phyloP scores from a whole-genome alignment of 148 eudicot genomes.

The Fagopyrum tataricum region DNA sequence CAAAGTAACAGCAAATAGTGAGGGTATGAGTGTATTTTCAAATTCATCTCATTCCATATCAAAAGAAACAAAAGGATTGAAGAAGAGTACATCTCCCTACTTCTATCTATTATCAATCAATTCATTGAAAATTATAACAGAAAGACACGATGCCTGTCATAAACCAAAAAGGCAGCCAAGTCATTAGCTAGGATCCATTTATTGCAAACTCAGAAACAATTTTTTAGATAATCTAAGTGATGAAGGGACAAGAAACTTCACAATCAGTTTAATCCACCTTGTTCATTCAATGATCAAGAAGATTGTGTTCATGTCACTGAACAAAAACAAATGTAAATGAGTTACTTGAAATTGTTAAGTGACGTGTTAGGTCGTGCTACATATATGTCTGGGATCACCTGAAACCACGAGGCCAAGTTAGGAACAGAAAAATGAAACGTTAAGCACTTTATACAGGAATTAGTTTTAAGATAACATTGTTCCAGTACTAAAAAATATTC shows the following conservation, averaged over 20 bases:
- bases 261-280: background rate
- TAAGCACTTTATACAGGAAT: background rate
- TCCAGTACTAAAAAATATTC: background rate
- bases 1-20: background rate
- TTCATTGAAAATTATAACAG: background rate
- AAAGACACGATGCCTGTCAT: background rate
- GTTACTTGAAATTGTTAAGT: background rate
- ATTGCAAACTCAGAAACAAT: background rate
- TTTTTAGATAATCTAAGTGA: background rate
- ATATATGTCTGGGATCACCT: background rate
- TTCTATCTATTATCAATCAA: background rate
- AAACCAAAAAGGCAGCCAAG: background rate
- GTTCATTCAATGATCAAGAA: background rate
- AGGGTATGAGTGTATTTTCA: background rate
- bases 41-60: background rate
- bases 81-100: background rate
- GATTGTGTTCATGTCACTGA: background rate
- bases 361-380: background rate
- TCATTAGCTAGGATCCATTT: background rate
- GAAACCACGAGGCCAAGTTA: background rate
- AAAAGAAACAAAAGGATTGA: constrained; percentile 2
- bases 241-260: background rate
- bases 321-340: background rate
- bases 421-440: background rate
- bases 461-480: background rate